A percentile compares a stretch with the other conserved stretches of the same genome.
Conservation (phyloP, 768 basidiomycete species). For the Lentinula edodes region DNA sequence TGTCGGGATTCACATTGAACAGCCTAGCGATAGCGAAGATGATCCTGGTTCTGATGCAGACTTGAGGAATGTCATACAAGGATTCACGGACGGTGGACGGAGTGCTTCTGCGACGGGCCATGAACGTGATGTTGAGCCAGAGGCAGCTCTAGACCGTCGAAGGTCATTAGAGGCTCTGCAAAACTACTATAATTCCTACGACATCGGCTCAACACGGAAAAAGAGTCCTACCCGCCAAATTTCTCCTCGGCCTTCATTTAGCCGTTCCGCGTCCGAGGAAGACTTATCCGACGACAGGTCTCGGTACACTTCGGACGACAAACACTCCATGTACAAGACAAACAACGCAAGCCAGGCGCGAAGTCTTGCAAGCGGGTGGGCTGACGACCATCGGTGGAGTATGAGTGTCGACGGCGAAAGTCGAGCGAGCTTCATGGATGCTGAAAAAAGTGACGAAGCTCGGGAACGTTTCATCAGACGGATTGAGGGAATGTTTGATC, state of each 20-base stretch:
- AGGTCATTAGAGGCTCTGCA: conserved; percentile 18
- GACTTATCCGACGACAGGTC: conserved; percentile 17
- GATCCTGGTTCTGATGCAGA: conserved; percentile 23
- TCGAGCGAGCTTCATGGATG: conserved; percentile 47
- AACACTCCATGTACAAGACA: conserved; percentile 19
- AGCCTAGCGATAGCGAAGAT: conserved; percentile 16
- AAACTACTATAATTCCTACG: conserved; percentile 3
- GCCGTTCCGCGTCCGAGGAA: conserved; percentile 12
- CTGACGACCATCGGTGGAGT: conserved; percentile 36
- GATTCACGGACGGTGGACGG: conserved; percentile 20
- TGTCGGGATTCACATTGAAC: conserved; percentile 10
- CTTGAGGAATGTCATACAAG: conserved; percentile 31
- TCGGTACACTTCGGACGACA: conserved; percentile 20
- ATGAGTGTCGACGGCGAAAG: conserved; percentile 37
- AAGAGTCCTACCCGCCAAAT: conserved; percentile 11
- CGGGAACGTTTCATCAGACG: conserved; percentile 44
- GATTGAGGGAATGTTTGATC: conserved; percentile 49
- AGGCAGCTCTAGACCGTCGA: conserved; percentile 22
- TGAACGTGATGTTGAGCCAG: conserved; percentile 8
- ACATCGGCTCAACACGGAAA: conserved; percentile 2
- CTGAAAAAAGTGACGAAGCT: conserved; percentile 43
- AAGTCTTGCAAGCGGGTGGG: conserved; percentile 14
- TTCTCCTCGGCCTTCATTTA: conserved; percentile 6
- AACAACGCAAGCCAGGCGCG: conserved; percentile 13
- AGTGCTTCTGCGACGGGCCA: conserved; percentile 11